phyloP scores from a whole-genome alignment of 2,329 filamentous ascomycete species.

The Xylariomycetidae sp. region DNA sequence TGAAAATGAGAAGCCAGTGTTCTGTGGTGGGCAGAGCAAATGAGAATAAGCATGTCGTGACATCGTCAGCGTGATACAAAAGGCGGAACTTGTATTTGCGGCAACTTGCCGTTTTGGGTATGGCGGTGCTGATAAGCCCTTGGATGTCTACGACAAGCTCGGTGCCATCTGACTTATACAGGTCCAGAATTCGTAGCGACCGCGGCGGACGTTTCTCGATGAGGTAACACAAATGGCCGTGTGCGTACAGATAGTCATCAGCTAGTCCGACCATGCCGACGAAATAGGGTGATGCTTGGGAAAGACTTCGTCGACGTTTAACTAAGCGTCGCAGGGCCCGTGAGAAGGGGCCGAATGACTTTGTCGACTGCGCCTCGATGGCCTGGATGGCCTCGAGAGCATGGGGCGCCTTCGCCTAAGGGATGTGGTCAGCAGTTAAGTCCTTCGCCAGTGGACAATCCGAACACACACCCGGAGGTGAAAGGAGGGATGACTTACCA shows the following conservation, averaged over 20 bases:
- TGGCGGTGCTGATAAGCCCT: constrained; percentile 30
- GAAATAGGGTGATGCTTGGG: constrained; percentile 57
- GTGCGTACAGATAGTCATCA: constrained; percentile 56
- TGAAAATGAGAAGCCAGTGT: constrained; percentile 51
- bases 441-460: no score
- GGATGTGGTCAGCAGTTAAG: constrained; percentile 20
- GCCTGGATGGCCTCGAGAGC: constrained; percentile 31
- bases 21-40: constrained; percentile 32
- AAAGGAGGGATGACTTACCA: constrained; percentile 40
- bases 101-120: constrained; percentile 30
- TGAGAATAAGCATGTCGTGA: constrained; percentile 54
- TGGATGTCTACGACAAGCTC: constrained; percentile 56
- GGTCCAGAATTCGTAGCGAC: constrained; percentile 53
- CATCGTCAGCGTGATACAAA: constrained; percentile 51
- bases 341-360: constrained; percentile 37
- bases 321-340: constrained; percentile 54
- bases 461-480: background rate
- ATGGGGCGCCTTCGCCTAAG: constrained; percentile 28
- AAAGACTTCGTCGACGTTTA: constrained; percentile 56
- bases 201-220: constrained; percentile 32
- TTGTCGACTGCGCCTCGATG: constrained; percentile 24
- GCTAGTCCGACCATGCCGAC: constrained; percentile 56
- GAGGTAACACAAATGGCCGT: constrained; percentile 63
- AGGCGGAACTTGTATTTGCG: constrained; percentile 45
- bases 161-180: constrained; percentile 41